Evolutionary conservation across 805 yeast species (phyloP), one percentile per base, ranked within the genome.

Genomic region (Zygoascus flipseniorum): DNA sequence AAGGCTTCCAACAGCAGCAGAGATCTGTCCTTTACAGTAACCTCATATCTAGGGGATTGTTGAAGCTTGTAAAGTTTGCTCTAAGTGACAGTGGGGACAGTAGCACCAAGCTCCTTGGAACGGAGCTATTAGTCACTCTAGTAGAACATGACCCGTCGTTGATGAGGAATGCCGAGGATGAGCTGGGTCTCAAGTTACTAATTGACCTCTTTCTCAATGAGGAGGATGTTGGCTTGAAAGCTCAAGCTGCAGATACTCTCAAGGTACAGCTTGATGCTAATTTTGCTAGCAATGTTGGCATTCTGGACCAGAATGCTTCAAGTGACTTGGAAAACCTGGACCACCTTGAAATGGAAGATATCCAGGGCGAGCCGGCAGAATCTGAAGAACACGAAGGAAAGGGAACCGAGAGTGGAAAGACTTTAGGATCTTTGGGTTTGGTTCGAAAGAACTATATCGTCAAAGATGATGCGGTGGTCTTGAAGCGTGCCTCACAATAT

Each of bases 191-290:
- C 31, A 60, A 61, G 35, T 59, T 61, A 28, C 67, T 89, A 37
- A 75, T 84, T 0, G 76, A 80, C 39, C 75, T 89, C 16, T 66
- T 90, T 6, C 65, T 82, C 2, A 75, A 78, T 19, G 95, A 86
- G 55, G 70, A 73, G 10, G 82, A 82, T 57, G 78, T 83, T 5
- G 95, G 95, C 0, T 69, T 89, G 50, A 83, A 85, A 62, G 80
- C 86, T 6, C 97, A 89, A 66, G 85, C 90, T 0, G 82, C 79
- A 57, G 97, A 89, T 68, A 95, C 96, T 0, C 68, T 90, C 48
- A 83, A 83, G 63, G 81, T 83, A 1, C 68, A 90, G 35, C 72
- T 90, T 13, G 90, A 86, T 62, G 41, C 49, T 3, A 35, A 35
- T 35, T 35, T 35, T 35, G 39, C 39, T 35, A 46, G 23, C 18